These are phyloP conservation scores for Nidula niveotomentosa DNA, from an alignment of 1,284 basidiomycete species.

Conservation along the genomic window DNA sequence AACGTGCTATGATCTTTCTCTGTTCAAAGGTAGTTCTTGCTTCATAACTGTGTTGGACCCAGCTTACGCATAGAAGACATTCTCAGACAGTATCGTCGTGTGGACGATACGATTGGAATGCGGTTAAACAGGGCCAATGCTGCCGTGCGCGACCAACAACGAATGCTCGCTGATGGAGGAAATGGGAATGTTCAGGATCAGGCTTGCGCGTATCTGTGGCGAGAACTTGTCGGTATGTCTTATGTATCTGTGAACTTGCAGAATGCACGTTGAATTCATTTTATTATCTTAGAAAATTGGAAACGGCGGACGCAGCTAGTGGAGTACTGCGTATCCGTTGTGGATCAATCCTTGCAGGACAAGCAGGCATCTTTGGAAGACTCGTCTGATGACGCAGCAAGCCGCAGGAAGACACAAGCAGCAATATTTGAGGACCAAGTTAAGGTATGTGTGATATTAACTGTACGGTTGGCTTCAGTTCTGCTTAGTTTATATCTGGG, in stretches of 20 bases:
- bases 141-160: constrained; percentile 73
- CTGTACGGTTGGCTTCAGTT: not conserved
- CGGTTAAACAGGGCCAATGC: constrained; percentile 83
- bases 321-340: constrained; percentile 74
- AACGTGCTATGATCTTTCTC: constrained; percentile 77
- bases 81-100: constrained; percentile 80
- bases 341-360: constrained; percentile 64
- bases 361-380: constrained; percentile 51
- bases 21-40: constrained; percentile 73
- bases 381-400: constrained; percentile 40
- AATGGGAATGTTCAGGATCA: constrained; percentile 61
- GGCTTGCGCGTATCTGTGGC: constrained; percentile 81
- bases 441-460: constrained; percentile 41
- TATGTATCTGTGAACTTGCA: not conserved
- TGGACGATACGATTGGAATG: constrained; percentile 85
- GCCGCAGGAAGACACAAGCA: constrained; percentile 49
- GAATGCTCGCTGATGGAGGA: constrained; percentile 33
- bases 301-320: constrained; percentile 77
- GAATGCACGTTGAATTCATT: not conserved
- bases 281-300: constrained; percentile 73
- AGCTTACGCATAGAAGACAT: constrained; percentile 54
- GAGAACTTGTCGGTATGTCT: constrained; percentile 75
- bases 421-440: constrained; percentile 73
- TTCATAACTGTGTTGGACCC: constrained; percentile 6
- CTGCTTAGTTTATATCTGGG: not conserved